Percentiles rank a stretch among this genome's conserved stretches.
Conservation (phyloP, 2,329 filamentous ascomycete species). For the Trichoderma polysporum region DNA sequence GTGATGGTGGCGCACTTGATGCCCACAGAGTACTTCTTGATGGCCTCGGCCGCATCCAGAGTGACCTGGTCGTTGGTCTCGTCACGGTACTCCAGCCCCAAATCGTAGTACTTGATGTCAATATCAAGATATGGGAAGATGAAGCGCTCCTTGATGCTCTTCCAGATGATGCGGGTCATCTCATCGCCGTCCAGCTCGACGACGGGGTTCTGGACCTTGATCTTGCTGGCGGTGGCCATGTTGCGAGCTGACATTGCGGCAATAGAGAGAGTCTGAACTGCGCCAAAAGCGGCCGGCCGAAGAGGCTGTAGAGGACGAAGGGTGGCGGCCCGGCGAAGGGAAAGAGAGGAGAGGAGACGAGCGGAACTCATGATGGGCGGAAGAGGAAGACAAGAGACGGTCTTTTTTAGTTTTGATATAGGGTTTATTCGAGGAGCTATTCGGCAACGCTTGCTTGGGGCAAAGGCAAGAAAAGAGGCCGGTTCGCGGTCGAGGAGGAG, state of each 20-base stretch:
- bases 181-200: slow-evolving; percentile 93
- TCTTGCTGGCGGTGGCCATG: slow-evolving; percentile 70
- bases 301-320: slow-evolving; percentile 34
- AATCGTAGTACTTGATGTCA: slow-evolving; percentile 97
- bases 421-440: neutral
- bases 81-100: slow-evolving; percentile 92
- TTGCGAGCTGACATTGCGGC: slow-evolving; percentile 69
- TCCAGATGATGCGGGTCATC: slow-evolving; percentile 99
- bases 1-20: slow-evolving; percentile 99
- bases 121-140: slow-evolving; percentile 95
- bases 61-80: slow-evolving; percentile 97
- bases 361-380: slow-evolving; percentile 27
- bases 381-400: neutral
- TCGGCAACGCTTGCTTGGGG: neutral
- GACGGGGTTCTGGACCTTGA: slow-evolving; percentile 98
- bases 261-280: slow-evolving; percentile 53
- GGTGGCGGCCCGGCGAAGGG: slow-evolving; percentile 32
- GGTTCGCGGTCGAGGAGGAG: neutral
- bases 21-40: slow-evolving; percentile 98
- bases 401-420: no score
- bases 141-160: slow-evolving; percentile 99
- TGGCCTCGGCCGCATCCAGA: slow-evolving; percentile 89
- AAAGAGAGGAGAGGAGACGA: slow-evolving; percentile 33
- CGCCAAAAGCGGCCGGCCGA: slow-evolving; percentile 43
- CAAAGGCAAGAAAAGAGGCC: neutral